These are phyloP conservation scores for Manihot esculenta DNA, from an alignment of 441 rosid genomes.

Conservation along the genomic window DNA sequence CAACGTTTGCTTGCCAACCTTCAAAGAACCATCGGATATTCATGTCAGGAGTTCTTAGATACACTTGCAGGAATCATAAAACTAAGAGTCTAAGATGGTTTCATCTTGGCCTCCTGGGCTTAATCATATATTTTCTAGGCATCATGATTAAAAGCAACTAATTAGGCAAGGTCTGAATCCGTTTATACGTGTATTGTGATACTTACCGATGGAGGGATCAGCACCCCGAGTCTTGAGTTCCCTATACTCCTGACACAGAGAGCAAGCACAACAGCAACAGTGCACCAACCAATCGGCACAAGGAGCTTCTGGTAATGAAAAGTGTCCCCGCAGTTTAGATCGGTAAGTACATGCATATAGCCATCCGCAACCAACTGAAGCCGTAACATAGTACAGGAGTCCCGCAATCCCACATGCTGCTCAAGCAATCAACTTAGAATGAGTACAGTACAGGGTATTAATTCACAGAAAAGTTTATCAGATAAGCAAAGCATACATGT, in stretches of 20 bases:
- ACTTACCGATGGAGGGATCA: conserved; percentile 47
- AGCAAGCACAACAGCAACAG: conserved; percentile 43
- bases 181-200: not conserved
- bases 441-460: no score
- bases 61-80: no score
- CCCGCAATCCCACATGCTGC: conserved; percentile 39
- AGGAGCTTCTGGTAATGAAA: conserved; percentile 49
- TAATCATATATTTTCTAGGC: no score
- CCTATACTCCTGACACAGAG: conserved; percentile 54
- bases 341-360: conserved; percentile 39
- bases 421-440: not conserved
- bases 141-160: no score
- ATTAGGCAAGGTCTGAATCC: no score
- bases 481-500: conserved; percentile 31
- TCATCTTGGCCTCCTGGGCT: no score
- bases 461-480: not conserved
- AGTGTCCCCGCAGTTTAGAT: conserved; percentile 38
- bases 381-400: conserved; percentile 36
- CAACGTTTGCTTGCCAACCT: conserved; percentile 42
- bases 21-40: not conserved
- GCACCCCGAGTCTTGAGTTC: conserved; percentile 48
- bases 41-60: not conserved
- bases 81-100: not conserved
- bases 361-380: conserved; percentile 36
- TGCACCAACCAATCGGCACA: conserved; percentile 39